Base-by-base conservation (phyloP, 768 basidiomycete genomes). In the Leucocoprinus birnbaumii region DNA sequence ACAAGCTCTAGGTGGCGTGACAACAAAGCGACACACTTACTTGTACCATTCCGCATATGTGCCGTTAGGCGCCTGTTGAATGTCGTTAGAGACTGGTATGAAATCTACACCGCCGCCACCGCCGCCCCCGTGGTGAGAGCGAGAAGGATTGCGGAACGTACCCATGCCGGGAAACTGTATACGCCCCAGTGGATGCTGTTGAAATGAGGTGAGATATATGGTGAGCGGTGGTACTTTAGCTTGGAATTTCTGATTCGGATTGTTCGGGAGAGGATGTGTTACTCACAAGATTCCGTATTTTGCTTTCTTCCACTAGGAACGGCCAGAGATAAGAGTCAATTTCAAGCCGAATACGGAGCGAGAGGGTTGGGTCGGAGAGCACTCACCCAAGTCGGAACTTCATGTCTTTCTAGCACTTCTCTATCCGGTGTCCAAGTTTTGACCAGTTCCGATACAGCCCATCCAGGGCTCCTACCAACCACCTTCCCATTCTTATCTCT, bases 211-310 rank as follows among this genome's bases (percentile, higher is more conserved):
- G n/a, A 65, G 53, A 48, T 8, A 10, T 21, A 34, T 34, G 9
- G 37, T 19, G 14, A 18, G 27, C 45, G 11, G 31, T 11, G 31
- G n/a, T n/a, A n/a, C n/a, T n/a, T n/a, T n/a, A n/a, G n/a, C n/a
- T n/a, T n/a, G n/a, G n/a, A n/a, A n/a, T 31, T 5, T 31, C 31
- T 31, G 5, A 31, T 31, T 31, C 31, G 5, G 31, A 11, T 31
- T 31, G 31, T 5, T 31, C 31, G 53, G 18, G 34, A 51, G 24
- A 51, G 22, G 37, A 3, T 19, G 1, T 18, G 48, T 31, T 6
- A 26, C 78, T 62, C 58, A 82, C 80, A 81, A 82, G 16, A 82
- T 82, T 9, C 82, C 82, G 59, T 71, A 82, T 63, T 83, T 84
- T 13, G 76, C 79, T 34, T 73, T 67, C 54, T 68, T 75, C 73